Percentiles rank a stretch among this genome's conserved stretches.
These are phyloP conservation scores for Ciborinia camelliae DNA, from an alignment of 2,329 filamentous ascomycete species.

Conservation along the genomic window DNA sequence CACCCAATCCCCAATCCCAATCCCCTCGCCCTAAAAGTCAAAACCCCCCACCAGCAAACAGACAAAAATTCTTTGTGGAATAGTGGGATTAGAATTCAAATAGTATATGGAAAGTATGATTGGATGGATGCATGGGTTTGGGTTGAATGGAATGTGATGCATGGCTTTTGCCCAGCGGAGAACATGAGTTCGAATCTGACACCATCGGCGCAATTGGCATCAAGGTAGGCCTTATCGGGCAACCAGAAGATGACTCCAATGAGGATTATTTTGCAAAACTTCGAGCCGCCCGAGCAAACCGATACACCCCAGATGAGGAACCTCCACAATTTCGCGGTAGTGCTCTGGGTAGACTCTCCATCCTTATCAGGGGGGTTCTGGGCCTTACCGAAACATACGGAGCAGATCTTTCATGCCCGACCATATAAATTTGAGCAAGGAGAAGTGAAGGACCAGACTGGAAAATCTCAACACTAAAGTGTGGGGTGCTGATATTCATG, in stretches of 20 bases:
- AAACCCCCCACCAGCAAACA: no score
- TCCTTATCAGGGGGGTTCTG: constrained; percentile 96
- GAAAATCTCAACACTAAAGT: no score
- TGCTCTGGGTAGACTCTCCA: constrained; percentile 92
- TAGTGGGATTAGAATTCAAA: no score
- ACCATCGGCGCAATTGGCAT: constrained; percentile 77
- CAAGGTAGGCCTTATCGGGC: constrained; percentile 75
- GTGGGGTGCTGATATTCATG: no score
- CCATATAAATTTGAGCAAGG: constrained; percentile 93
- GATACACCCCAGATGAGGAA: constrained; percentile 50
- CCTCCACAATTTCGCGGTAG: constrained; percentile 26
- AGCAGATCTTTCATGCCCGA: constrained; percentile 94
- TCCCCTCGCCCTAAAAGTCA: no score
- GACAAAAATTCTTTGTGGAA: no score
- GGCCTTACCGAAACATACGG: constrained; percentile 95
- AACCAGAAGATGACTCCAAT: constrained; percentile 69
- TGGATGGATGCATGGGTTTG: no score
- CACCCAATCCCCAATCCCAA: no score
- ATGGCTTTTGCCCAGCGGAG: no score
- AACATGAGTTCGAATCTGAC: constrained; percentile 83
- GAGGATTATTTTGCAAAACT: constrained; percentile 88
- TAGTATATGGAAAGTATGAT: no score
- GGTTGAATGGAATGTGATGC: no score
- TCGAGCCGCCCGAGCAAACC: constrained; percentile 64
- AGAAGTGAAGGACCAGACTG: no score